Base-by-base conservation (phyloP, 1,284 basidiomycete species). In the Cryptococcus sp. region DNA sequence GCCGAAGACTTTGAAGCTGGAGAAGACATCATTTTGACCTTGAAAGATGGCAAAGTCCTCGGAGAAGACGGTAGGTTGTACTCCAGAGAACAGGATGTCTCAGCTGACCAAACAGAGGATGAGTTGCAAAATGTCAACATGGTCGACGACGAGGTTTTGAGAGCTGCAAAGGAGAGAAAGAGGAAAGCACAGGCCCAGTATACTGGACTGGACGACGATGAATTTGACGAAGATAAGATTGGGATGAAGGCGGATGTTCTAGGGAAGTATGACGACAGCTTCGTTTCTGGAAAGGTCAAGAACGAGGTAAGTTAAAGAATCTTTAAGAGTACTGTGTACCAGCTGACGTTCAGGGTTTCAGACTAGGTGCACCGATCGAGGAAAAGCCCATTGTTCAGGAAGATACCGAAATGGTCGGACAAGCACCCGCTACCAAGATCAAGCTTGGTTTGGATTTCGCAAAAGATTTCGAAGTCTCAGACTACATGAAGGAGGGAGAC, bases 151-250 rank as follows among this genome's bases (percentile, higher is more conserved):
- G 91, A 92, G 64, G 82, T 82, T 10, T 82, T 83, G 21, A 83
- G 87, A 69, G 73, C 69, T 2, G 66, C 67, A 1, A 66, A 85
- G 85, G 77, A 87, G 84, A 50, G 80, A 37, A 96, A 96, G 76
- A 87, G 87, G 49, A 96, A 94, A 76, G 87, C 84, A 43, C 82
- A 83, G 42, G 65, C 59, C 19, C 85, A 88, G 64, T 99, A 98
- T 69, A 94, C 89, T 0, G 94, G 94, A 21, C 91, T 92, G 69
- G 94, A 99, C 66, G 94, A 99, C 63, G 91, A 96, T 2, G 93
- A 97, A 66, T 92, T 94, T 59, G 76, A 71, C 22, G 72, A 78
- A 16, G 81, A 82, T 24, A 85, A 86, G 34, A 81, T 66, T 40
- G 90, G 88, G 19, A 80, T 85, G 78, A 91, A 88, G 70, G 82